phyloP scores from a whole-genome alignment of 495 filamentous ascomycete genomes.

The Pyronema omphalodes region DNA sequence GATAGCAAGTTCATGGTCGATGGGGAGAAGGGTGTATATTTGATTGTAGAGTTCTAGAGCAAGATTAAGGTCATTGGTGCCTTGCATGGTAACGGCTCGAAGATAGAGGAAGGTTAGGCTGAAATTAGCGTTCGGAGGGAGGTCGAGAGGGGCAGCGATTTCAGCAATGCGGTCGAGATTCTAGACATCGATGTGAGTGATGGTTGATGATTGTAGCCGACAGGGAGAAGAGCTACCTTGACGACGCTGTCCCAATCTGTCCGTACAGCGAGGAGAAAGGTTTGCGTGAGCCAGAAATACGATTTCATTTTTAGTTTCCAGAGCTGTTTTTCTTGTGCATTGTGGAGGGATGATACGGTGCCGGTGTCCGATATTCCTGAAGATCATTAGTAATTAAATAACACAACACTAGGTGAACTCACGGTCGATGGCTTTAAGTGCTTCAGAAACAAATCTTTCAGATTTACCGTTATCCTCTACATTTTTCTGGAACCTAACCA shows the following conservation, averaged over 20 bases:
- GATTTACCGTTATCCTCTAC: slow-evolving; percentile 37
- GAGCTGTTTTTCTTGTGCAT: slow-evolving; percentile 23
- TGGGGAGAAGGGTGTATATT: slow-evolving; percentile 34
- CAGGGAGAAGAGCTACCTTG: slow-evolving; percentile 13
- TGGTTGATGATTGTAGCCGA: slow-evolving; percentile 18
- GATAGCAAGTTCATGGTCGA: slow-evolving; percentile 49
- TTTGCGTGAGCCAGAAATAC: slow-evolving; percentile 40
- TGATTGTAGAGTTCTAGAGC: slow-evolving; percentile 46
- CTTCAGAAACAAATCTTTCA: slow-evolving; percentile 47
- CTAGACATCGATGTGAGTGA: slow-evolving; percentile 22
- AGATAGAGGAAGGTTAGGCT: slow-evolving; percentile 44
- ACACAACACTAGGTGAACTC: slow-evolving; percentile 13
- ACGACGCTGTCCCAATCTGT: slow-evolving; percentile 43
- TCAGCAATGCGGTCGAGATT: slow-evolving; percentile 3
- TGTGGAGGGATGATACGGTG: slow-evolving; percentile 24
- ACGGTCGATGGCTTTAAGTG: slow-evolving; percentile 40
- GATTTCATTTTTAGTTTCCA: slow-evolving; percentile 38
- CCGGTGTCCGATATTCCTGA: not conserved
- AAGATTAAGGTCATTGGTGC: slow-evolving; percentile 45
- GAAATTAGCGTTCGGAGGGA: slow-evolving; percentile 28
- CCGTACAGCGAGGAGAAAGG: slow-evolving; percentile 40
- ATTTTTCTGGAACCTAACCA: slow-evolving; percentile 33
- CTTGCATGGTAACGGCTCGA: slow-evolving; percentile 57
- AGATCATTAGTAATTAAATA: not conserved
- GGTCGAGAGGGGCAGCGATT: slow-evolving; percentile 11